phyloP scores from a whole-genome alignment of 495 filamentous ascomycete genomes.

The Amphirosellinia nigrospora region DNA sequence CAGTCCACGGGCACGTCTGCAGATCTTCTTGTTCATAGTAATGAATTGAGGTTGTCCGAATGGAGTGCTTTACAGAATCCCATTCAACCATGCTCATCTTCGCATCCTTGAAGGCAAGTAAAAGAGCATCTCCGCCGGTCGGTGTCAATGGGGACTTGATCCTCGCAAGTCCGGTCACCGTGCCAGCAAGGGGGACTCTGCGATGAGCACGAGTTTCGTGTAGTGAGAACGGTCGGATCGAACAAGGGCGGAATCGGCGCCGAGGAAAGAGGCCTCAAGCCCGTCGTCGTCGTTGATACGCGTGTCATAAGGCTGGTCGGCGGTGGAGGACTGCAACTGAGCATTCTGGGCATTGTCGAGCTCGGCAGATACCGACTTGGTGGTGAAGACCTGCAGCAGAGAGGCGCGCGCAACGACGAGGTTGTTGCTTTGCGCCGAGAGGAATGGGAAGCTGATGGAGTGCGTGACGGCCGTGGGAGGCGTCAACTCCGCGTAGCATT shows the following conservation, averaged over 20 bases:
- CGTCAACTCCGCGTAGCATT: constrained; percentile 86
- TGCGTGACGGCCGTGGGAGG: constrained; percentile 93
- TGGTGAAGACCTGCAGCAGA: constrained; percentile 84
- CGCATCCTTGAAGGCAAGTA: constrained; percentile 85
- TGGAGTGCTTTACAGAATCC: constrained; percentile 77
- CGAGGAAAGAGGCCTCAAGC: constrained; percentile 64
- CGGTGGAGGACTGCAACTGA: constrained; percentile 35
- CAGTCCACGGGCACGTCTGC: constrained; percentile 74
- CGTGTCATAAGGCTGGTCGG: constrained; percentile 46
- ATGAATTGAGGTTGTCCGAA: constrained; percentile 91
- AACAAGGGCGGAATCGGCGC: constrained; percentile 58
- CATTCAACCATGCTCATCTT: constrained; percentile 93
- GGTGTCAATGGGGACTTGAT: constrained; percentile 72
- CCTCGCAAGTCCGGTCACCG: constrained; percentile 77
- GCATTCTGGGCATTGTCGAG: constrained; percentile 47
- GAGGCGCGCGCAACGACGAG: constrained; percentile 88
- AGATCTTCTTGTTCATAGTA: constrained; percentile 96
- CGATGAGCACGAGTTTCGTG: constrained; percentile 83
- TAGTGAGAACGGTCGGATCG: constrained; percentile 63
- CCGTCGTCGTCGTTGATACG: constrained; percentile 64
- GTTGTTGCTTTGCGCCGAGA: constrained; percentile 76
- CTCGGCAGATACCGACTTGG: constrained; percentile 61
- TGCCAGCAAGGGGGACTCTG: constrained; percentile 84
- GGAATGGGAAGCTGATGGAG: constrained; percentile 79
- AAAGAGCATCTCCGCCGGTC: constrained; percentile 83